Evolutionary conservation across 371 early-diverging fungal species (phyloP), one percentile per base, ranked within the genome.

Genomic region (Umbelopsis sp.): DNA sequence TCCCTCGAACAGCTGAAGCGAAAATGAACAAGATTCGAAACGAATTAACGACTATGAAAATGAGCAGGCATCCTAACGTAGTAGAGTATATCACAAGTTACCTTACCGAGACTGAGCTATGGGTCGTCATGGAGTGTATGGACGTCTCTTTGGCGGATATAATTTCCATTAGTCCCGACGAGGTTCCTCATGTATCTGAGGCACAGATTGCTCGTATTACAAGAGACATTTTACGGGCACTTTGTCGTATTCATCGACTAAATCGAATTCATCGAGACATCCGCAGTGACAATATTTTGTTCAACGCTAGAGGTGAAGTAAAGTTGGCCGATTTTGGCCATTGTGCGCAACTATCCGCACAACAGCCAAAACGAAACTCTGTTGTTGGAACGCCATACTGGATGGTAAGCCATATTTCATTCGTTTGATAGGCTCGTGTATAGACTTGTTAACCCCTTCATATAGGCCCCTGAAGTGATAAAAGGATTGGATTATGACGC

Each of bases 181-280:
- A 76, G 16, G 80, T 75, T 9, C 74, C 78, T 5, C 74, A 76
- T 20, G 76, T 92, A 74, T 79, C 74, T 4, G 88, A 89, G 44
- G 69, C 81, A 18, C 86, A 89, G 44, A 92, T 92, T 68, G 88
- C 91, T 29, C 80, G 87, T 20, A 83, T 89, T 12, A 86, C 93
- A 48, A 79, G 88, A 63, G 97, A 97, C 76, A 86, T 95, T 29
- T 72, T 97, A 44, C 86, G 89, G 44, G 99, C 94, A 6, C 78
- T 99, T 51, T 87, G 90, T 29, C 96, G 96, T 74, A 75, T 99
- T 38, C 99, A 99, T 79, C 80, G 89, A 41, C 85, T 91, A 35
- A 83, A 89, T 63, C 95, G 98, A 48, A 94, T 98, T 67, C 99
- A 99, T 78, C 91, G 99, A 65, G 97, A 97, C 81, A 91, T 97